Evolutionary conservation across 179 eudicot genomes (phyloP).

Genomic region (Carnegiea gigantea): DNA sequence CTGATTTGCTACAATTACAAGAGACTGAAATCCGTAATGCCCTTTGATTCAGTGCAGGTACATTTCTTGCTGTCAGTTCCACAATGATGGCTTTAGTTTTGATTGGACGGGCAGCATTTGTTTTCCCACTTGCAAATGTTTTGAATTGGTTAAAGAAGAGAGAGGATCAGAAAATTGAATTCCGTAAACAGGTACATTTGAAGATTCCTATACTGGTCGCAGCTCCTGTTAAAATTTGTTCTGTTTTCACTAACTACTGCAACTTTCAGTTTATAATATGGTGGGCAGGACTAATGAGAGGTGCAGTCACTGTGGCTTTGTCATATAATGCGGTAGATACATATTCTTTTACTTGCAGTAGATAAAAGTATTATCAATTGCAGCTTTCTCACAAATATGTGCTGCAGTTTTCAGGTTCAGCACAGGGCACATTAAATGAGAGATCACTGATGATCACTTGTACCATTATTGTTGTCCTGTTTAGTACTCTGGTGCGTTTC

Average conservation of each 20-base stretch:
- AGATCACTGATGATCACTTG: constrained; percentile 72
- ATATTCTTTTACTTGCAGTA: neutral
- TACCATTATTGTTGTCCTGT: constrained; percentile 75
- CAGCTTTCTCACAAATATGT: neutral
- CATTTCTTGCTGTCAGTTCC: constrained; percentile 64
- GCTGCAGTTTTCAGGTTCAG: constrained; percentile 52
- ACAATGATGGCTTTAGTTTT: constrained; percentile 54
- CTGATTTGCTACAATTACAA: neutral
- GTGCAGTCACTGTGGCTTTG: constrained; percentile 81
- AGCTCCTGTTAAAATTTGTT: neutral
- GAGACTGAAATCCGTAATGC: constrained; percentile 26
- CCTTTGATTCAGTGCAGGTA: constrained; percentile 57
- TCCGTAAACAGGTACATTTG: constrained; percentile 53
- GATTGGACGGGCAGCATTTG: constrained; percentile 79
- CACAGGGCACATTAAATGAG: constrained; percentile 39
- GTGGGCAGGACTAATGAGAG: constrained; percentile 94
- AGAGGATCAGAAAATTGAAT: constrained; percentile 46
- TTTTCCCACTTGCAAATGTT: constrained; percentile 58
- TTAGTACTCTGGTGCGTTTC: constrained; percentile 82
- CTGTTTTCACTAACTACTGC: constrained; percentile 19
- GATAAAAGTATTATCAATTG: neutral
- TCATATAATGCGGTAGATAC: constrained; percentile 66
- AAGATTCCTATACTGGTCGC: neutral
- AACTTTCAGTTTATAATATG: constrained; percentile 63
- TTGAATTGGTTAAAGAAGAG: constrained; percentile 40